Conservation (phyloP, 495 filamentous ascomycete genomes). For the Aspergillus heteromorphus region DNA sequence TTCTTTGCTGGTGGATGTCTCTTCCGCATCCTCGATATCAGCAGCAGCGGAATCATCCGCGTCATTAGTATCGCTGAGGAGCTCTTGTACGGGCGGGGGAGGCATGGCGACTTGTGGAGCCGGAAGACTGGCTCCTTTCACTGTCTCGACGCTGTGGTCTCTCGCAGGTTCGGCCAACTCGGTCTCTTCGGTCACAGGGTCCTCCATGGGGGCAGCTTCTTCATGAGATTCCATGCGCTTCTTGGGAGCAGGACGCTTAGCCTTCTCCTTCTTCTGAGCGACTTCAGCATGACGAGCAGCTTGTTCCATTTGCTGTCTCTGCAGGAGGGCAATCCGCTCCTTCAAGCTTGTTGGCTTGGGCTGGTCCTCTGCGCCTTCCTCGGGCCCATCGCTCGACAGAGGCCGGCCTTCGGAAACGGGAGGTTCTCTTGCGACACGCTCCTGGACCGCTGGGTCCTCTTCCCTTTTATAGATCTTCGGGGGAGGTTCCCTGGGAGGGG, state of each 20-base stretch:
- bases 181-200: slow-evolving; percentile 36
- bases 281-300: slow-evolving; percentile 74
- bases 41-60: slow-evolving; percentile 85
- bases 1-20: slow-evolving; percentile 67
- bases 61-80: slow-evolving; percentile 77
- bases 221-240: slow-evolving; percentile 60
- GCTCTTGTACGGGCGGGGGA: slow-evolving; percentile 43
- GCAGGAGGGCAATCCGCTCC: slow-evolving; percentile 86
- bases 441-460: slow-evolving; percentile 78
- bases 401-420: slow-evolving; percentile 52
- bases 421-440: slow-evolving; percentile 45
- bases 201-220: slow-evolving; percentile 26
- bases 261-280: slow-evolving; percentile 81
- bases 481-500: slow-evolving; percentile 60
- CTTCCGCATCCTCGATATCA: slow-evolving; percentile 78
- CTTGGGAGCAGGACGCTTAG: slow-evolving; percentile 72
- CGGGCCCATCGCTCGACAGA: slow-evolving; percentile 49
- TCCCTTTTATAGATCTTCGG: slow-evolving; percentile 80
- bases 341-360: slow-evolving; percentile 90
- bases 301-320: slow-evolving; percentile 89
- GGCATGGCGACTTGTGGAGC: slow-evolving; percentile 38
- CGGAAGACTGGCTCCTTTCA: slow-evolving; percentile 39
- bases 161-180: slow-evolving; percentile 48
- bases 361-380: slow-evolving; percentile 58
- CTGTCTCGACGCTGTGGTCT: slow-evolving; percentile 56